Evolutionary conservation across 2,329 filamentous ascomycete species (phyloP).

Genomic region (Akanthomyces dipterigenus): DNA sequence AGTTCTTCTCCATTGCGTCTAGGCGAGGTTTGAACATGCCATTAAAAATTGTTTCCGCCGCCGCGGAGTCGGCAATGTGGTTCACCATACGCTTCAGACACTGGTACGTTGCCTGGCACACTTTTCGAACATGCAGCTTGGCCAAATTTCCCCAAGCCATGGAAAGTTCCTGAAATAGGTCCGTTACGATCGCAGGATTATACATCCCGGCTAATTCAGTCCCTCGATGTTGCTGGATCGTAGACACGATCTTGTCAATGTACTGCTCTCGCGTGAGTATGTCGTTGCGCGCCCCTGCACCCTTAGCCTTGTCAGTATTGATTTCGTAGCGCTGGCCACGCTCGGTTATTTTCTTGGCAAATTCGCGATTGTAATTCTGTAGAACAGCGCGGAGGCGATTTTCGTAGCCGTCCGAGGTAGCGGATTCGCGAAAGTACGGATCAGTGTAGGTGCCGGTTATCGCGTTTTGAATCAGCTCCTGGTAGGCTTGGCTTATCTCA

Average conservation of each 20-base stretch:
- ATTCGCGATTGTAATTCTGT: slow-evolving; percentile 42
- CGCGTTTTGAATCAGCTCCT: slow-evolving; percentile 36
- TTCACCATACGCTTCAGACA: slow-evolving; percentile 8
- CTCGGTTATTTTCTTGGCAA: slow-evolving; percentile 35
- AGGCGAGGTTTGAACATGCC: slow-evolving; percentile 15
- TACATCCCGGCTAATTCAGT: slow-evolving; percentile 55
- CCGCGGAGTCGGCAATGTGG: slow-evolving; percentile 16
- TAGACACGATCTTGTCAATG: slow-evolving; percentile 16
- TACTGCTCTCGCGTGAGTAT: slow-evolving; percentile 14
- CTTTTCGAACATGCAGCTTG: slow-evolving; percentile 10
- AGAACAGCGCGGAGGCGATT: slow-evolving; percentile 47
- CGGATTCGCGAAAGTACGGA: slow-evolving; percentile 40
- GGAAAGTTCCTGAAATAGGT: slow-evolving; percentile 56
- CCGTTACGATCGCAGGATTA: slow-evolving; percentile 50
- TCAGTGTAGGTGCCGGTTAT: slow-evolving; percentile 44
- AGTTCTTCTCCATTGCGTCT: slow-evolving; percentile 15
- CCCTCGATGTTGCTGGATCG: slow-evolving; percentile 20
- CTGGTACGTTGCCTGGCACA: slow-evolving; percentile 12
- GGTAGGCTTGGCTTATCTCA: slow-evolving; percentile 37
- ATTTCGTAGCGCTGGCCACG: slow-evolving; percentile 35
- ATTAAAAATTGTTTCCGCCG: slow-evolving; percentile 10
- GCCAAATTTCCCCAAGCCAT: slow-evolving; percentile 45
- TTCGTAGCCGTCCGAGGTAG: slow-evolving; percentile 25
- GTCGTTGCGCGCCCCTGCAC: not conserved
- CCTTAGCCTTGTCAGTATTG: slow-evolving; percentile 4